Base-by-base conservation (phyloP, 345 rosid genomes). In the Punica granatum region DNA sequence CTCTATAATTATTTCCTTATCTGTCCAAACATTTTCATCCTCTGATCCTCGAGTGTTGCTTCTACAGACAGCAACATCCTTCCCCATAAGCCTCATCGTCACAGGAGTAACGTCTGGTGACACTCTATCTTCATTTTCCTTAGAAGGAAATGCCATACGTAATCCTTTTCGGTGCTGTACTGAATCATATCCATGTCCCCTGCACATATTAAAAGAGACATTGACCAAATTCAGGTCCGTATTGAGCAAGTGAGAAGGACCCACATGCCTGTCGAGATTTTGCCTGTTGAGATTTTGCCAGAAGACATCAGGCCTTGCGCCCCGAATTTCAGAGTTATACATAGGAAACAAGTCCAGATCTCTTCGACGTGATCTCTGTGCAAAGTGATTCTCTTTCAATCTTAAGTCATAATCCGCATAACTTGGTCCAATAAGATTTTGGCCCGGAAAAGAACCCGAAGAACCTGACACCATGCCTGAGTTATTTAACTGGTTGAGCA, bases 61-160 rank as follows among this genome's bases (percentile, higher is more conserved):
- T 75, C 72, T 76, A 33, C 77, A 73, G 64, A 88, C 69, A 25
- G 87, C 74, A 68, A 85, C 88, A 84, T 88, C 86, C 71, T 88
- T 85, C 58, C 93, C 90, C 90, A 88, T 85, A 72, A 88, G 72
- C 70, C 90, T 76, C 90, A 88, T 81, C 49, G 85, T 88, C 72
- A 82, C 69, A 66, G 75, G 84, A 21, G 76, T 65, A 19, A 63
- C 59, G 62, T 74, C 69, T 62, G 74, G 74, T 19, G 62, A 59
- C 73, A 75, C 68, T 35, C 59, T 68, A 66, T 68, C 81, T 46
- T 67, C 42, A 46, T 70, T 70, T 66, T 70, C 72, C 33, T 63
- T 34, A 7, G 59, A 63, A 61, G 43, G 69, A 56, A 69, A 42
- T 49, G 72, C 66, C 37, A 67, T 60, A 39, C 49, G 70, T 33